Conservation (phyloP, 495 filamentous ascomycete genomes). For the Podospora pseudopauciseta region DNA sequence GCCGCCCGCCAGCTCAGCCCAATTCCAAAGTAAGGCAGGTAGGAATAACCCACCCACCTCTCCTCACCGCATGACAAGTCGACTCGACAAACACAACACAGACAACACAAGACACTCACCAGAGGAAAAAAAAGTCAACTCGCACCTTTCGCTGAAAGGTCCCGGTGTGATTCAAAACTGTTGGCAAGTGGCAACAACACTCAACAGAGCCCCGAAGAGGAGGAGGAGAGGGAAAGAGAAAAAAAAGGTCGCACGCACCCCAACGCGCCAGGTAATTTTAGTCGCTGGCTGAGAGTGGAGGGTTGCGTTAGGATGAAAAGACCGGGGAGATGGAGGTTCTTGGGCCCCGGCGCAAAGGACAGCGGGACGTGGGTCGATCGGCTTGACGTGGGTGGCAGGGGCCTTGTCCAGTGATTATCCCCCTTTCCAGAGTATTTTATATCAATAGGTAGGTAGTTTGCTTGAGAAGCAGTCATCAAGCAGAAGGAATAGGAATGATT, state of each 20-base stretch:
- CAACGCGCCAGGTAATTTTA: conserved; percentile 28
- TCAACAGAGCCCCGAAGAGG: conserved; percentile 18
- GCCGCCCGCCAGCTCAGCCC: neutral
- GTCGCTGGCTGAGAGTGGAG: conserved; percentile 31
- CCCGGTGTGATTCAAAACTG: conserved; percentile 19
- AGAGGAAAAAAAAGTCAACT: conserved; percentile 13
- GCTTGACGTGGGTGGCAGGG: conserved; percentile 12
- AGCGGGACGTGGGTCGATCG: conserved; percentile 36
- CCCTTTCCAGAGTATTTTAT: neutral
- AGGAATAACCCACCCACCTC: neutral
- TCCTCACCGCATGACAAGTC: neutral
- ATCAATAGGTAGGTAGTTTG: neutral
- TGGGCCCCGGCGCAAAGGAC: conserved; percentile 31
- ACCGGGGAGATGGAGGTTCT: conserved; percentile 34
- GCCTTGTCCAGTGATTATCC: neutral
- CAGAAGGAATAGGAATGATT: too few species aligned
- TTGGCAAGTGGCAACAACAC: conserved; percentile 17
- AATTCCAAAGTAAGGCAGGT: neutral
- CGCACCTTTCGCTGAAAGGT: conserved; percentile 14
- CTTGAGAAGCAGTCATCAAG: too few species aligned
- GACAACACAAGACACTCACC: conserved; percentile 1
- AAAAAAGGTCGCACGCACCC: conserved; percentile 25
- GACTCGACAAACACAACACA: conserved; percentile 2
- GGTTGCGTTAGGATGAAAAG: conserved; percentile 34
- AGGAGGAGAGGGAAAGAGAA: conserved; percentile 18